A percentile compares a stretch with the other conserved stretches of the same genome.
phyloP scores from a whole-genome alignment of 306 rosid species.

The Adenanthera pavonina region DNA sequence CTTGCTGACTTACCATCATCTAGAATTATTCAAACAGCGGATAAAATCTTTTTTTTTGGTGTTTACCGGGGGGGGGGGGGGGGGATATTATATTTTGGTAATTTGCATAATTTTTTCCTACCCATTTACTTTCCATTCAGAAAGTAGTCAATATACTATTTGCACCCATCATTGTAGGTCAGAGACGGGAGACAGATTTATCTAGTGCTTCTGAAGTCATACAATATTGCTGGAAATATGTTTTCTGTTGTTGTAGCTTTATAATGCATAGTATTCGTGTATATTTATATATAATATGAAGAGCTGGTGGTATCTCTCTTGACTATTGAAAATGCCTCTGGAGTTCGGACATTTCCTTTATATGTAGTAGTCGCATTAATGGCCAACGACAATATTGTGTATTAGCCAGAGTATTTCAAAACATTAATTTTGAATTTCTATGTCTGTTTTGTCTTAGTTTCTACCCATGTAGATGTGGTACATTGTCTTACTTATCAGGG shows the following conservation, averaged over 20 bases:
- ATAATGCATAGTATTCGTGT: conserved; percentile 8
- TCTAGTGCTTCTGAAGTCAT: not conserved
- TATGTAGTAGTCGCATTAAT: not conserved
- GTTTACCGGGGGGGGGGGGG: no score
- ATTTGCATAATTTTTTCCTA: conserved; percentile 5
- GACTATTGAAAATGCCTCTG: not conserved
- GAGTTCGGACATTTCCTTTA: not conserved
- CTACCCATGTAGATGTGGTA: not conserved
- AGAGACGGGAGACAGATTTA: not conserved
- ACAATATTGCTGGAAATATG: not conserved
- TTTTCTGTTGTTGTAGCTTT: conserved; percentile 1
- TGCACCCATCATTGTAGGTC: not conserved
- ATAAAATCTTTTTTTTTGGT: not conserved
- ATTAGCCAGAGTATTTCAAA: not conserved
- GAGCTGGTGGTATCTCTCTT: not conserved
- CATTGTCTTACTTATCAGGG: conserved; percentile 20
- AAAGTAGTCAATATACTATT: not conserved
- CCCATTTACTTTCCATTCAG: not conserved
- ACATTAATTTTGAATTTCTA: not conserved
- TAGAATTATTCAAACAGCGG: not conserved
- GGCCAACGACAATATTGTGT: not conserved
- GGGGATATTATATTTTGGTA: not conserved
- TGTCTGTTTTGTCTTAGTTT: not conserved
- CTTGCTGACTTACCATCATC: not conserved
- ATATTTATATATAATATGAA: not conserved